phyloP scores from a whole-genome alignment of 2,329 filamentous ascomycete genomes.

The Monilinia fructigena region DNA sequence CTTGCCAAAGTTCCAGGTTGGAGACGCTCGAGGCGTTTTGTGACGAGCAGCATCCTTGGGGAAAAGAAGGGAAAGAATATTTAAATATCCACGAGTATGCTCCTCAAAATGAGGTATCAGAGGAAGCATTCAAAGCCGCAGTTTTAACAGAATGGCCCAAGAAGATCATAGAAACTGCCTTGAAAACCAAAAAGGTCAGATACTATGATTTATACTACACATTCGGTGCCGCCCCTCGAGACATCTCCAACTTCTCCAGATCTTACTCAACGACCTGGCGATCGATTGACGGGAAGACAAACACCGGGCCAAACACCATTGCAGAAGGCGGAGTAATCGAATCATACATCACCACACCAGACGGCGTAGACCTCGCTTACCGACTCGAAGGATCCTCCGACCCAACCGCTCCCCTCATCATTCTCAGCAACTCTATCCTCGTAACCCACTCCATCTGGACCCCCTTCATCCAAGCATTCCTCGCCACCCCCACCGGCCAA shows the following conservation, averaged over 20 bases:
- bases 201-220: constrained; percentile 74
- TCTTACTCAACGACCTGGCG: constrained; percentile 37
- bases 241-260: constrained; percentile 47
- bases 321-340: constrained; percentile 55
- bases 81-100: constrained; percentile 72
- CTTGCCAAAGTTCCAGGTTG: constrained; percentile 75
- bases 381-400: constrained; percentile 70
- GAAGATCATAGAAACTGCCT: constrained; percentile 57
- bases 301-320: constrained; percentile 40
- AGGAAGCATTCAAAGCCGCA: constrained; percentile 61
- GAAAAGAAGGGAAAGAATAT: constrained; percentile 55
- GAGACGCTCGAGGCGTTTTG: constrained; percentile 70
- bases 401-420: constrained; percentile 66
- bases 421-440: constrained; percentile 78
- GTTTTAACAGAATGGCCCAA: constrained; percentile 61
- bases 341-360: constrained; percentile 66
- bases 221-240: constrained; percentile 72
- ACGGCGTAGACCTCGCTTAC: constrained; percentile 70
- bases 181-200: constrained; percentile 57
- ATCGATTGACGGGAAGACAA: constrained; percentile 49
- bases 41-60: constrained; percentile 61
- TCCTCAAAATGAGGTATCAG: constrained; percentile 63
- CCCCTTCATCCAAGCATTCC: constrained; percentile 52
- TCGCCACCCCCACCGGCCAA: constrained; percentile 32
- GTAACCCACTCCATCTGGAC: constrained; percentile 82